Conservation (phyloP, 495 filamentous ascomycete species). For the Sphaerosporella brunnea region DNA sequence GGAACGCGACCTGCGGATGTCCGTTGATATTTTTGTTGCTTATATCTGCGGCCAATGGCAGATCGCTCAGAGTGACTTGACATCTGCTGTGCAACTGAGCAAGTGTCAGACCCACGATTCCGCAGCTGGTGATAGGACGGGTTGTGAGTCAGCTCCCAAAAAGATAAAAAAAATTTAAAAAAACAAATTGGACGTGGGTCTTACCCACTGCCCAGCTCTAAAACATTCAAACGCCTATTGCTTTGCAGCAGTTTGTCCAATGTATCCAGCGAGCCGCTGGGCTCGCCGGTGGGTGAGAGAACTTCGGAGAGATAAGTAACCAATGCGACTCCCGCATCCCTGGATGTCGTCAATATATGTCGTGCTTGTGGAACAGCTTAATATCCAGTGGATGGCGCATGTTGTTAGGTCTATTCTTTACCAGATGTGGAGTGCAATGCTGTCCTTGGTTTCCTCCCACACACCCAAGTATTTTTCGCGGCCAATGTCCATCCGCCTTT, state of each 20-base stretch:
- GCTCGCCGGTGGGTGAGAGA: background rate
- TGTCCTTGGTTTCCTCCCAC: constrained; percentile 86
- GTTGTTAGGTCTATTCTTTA: too few relatives aligned
- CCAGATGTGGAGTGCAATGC: constrained; percentile 91
- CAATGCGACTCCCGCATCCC: constrained; percentile 53
- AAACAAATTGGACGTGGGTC: background rate
- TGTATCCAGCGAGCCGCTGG: background rate
- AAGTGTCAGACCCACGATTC: constrained; percentile 62
- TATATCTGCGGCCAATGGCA: constrained; percentile 57
- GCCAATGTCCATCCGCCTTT: constrained; percentile 2
- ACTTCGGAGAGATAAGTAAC: constrained; percentile 28
- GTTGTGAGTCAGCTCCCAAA: too few relatives aligned
- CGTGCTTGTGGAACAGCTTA: constrained; percentile 7
- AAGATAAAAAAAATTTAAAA: background rate
- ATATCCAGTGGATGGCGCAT: too few relatives aligned
- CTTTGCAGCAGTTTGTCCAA: constrained; percentile 9
- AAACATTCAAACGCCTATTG: constrained; percentile 33
- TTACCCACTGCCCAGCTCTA: constrained; percentile 64
- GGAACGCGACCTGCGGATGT: constrained; percentile 34
- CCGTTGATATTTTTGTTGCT: constrained; percentile 25
- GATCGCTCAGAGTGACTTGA: constrained; percentile 60
- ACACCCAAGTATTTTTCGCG: constrained; percentile 29
- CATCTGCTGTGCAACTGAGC: constrained; percentile 38
- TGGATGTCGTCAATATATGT: constrained; percentile 17
- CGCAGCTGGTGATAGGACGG: constrained; percentile 42